These are phyloP conservation scores for Silene vulgaris DNA, from an alignment of 179 eudicot species.

Conservation along the genomic window DNA sequence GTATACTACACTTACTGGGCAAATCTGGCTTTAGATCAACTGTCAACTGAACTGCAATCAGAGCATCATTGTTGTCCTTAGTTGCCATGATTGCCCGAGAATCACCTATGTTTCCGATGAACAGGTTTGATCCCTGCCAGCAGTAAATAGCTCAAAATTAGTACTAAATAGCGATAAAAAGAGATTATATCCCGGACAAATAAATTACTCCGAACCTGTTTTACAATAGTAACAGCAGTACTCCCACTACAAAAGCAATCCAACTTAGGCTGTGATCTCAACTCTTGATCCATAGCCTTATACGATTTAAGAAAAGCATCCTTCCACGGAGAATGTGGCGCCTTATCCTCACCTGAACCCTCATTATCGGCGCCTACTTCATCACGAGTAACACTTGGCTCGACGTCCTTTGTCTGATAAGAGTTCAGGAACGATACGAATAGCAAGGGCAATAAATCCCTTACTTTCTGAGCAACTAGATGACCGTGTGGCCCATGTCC, in stretches of 20 bases:
- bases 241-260: slow-evolving; percentile 99
- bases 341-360: slow-evolving; percentile 38
- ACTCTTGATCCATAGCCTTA: slow-evolving; percentile 93
- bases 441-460: slow-evolving; percentile 76
- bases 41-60: slow-evolving; percentile 83
- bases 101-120: slow-evolving; percentile 83
- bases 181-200: not conserved
- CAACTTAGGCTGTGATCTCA: slow-evolving; percentile 72
- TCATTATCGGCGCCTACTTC: slow-evolving; percentile 54
- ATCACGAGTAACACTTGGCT: slow-evolving; percentile 41
- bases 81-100: slow-evolving; percentile 94
- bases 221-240: slow-evolving; percentile 78
- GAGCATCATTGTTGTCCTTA: slow-evolving; percentile 50
- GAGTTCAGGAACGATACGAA: slow-evolving; percentile 55
- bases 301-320: slow-evolving; percentile 87
- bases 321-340: slow-evolving; percentile 48
- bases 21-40: slow-evolving; percentile 98
- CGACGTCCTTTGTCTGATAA: slow-evolving; percentile 49
- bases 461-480: slow-evolving; percentile 91
- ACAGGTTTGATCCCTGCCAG: slow-evolving; percentile 74
- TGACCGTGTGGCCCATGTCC: slow-evolving; percentile 98
- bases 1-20: slow-evolving; percentile 57
- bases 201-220: slow-evolving; percentile 61
- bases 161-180: not conserved
- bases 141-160: slow-evolving; percentile 2